Conservation (phyloP, 805 yeast species). For the Zygotorulaspora chibaensis region DNA sequence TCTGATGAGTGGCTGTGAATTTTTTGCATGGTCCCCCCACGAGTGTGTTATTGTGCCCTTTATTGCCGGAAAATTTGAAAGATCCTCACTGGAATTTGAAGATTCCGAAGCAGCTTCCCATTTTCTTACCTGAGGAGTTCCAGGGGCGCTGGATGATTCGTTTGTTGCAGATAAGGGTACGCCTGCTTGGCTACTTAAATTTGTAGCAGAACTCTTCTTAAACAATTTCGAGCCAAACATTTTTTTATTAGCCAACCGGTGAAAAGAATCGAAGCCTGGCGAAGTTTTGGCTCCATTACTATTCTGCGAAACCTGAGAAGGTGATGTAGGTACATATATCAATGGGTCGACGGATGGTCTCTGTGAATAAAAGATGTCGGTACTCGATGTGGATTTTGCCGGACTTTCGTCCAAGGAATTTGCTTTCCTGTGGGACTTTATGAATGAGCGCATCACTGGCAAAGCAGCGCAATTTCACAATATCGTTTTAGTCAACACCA, state of each 20-base stretch:
- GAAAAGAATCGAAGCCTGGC: slow-evolving; percentile 31
- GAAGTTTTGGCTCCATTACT: slow-evolving; percentile 15
- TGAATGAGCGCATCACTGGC: slow-evolving; percentile 37
- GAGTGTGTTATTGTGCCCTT: slow-evolving; percentile 48
- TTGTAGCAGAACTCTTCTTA: slow-evolving; percentile 24
- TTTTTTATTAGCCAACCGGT: slow-evolving; percentile 28
- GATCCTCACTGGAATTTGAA: slow-evolving; percentile 8
- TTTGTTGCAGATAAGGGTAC: background rate
- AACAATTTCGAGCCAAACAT: slow-evolving; percentile 29
- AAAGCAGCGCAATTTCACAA: background rate
- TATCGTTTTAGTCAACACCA: too few species aligned
- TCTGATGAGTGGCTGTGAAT: slow-evolving; percentile 21
- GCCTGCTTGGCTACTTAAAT: slow-evolving; percentile 6
- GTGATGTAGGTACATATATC: slow-evolving; percentile 14
- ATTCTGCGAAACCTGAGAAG: slow-evolving; percentile 12
- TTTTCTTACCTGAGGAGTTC: slow-evolving; percentile 11
- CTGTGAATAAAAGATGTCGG: slow-evolving; percentile 4
- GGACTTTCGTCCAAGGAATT: slow-evolving; percentile 32
- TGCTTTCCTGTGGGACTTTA: slow-evolving; percentile 38
- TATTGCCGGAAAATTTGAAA: slow-evolving; percentile 34
- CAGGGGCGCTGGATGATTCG: slow-evolving; percentile 13
- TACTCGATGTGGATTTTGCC: slow-evolving; percentile 6
- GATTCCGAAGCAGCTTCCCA: slow-evolving; percentile 20
- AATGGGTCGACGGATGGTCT: slow-evolving; percentile 16
- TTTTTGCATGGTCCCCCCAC: slow-evolving; percentile 39